Evolutionary conservation across 768 basidiomycete genomes (phyloP).

Genomic region (Trametes elegans): DNA sequence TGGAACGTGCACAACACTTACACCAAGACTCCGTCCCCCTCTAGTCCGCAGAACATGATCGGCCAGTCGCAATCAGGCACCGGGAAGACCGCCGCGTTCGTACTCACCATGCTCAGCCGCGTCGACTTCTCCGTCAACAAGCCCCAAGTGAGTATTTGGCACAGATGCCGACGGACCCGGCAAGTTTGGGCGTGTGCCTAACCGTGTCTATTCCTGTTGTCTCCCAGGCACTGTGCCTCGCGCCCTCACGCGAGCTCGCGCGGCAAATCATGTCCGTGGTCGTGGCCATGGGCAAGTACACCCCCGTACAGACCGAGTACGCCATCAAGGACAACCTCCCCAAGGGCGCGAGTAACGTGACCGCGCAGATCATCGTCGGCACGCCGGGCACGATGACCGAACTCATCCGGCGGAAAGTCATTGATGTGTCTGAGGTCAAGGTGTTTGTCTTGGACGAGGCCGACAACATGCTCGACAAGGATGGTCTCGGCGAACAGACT

Average conservation of each 20-base stretch:
- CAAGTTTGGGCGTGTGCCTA: background rate
- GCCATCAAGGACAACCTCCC: conserved; percentile 90
- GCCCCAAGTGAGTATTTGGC: conserved; percentile 61
- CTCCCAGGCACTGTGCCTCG: conserved; percentile 88
- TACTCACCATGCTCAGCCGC: conserved; percentile 94
- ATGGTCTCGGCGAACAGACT: conserved; percentile 92
- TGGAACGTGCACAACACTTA: background rate
- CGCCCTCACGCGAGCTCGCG: conserved; percentile 94
- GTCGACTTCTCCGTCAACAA: conserved; percentile 80
- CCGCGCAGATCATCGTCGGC: conserved; percentile 91
- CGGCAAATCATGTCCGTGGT: conserved; percentile 97
- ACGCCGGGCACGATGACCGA: conserved; percentile 96
- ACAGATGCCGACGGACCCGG: too few species aligned
- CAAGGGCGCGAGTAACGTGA: conserved; percentile 59
- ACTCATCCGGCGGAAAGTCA: conserved; percentile 71
- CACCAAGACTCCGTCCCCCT: background rate
- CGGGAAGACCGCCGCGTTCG: conserved; percentile 98
- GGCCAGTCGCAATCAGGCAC: conserved; percentile 99
- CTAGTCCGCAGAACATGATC: conserved; percentile 96
- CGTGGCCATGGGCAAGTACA: conserved; percentile 92
- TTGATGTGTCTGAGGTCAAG: conserved; percentile 79
- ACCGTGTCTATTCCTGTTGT: background rate
- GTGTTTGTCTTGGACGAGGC: conserved; percentile 98
- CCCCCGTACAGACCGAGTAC: conserved; percentile 88
- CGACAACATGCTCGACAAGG: conserved; percentile 97